Conservation (phyloP, 805 yeast genomes). For the Scheffersomyces coipomensis region DNA sequence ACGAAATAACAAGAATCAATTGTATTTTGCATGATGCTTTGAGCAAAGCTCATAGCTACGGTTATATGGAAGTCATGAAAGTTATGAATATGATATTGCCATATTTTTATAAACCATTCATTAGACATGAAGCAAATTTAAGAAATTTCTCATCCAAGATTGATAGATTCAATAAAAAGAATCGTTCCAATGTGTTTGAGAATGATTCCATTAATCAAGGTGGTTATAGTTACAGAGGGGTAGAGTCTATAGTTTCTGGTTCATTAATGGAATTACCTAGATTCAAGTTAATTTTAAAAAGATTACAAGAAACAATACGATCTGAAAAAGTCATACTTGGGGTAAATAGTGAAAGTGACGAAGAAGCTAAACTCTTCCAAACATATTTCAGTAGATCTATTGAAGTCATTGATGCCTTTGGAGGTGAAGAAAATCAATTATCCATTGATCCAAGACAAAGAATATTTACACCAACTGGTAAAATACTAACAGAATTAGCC, state of each 20-base stretch:
- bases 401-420: constrained; percentile 80
- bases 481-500: constrained; percentile 79
- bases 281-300: constrained; percentile 62
- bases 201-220: constrained; percentile 28
- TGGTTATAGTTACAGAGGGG: constrained; percentile 23
- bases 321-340: constrained; percentile 1
- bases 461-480: constrained; percentile 89
- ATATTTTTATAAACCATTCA: constrained; percentile 87
- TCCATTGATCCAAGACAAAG: constrained; percentile 39
- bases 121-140: constrained; percentile 92
- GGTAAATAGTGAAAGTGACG: neutral
- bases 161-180: constrained; percentile 35
- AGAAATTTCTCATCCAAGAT: constrained; percentile 58
- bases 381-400: constrained; percentile 51
- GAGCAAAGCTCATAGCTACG: constrained; percentile 62
- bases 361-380: constrained; percentile 2
- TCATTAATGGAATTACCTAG: constrained; percentile 67
- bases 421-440: constrained; percentile 38
- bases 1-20: constrained; percentile 87
- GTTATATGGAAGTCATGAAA: constrained; percentile 71
- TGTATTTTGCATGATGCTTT: constrained; percentile 79
- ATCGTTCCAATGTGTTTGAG: constrained; percentile 25
- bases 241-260: constrained; percentile 55
- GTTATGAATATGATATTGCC: constrained; percentile 85
- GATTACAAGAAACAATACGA: constrained; percentile 50